Evolutionary conservation across 768 basidiomycete genomes (phyloP), one percentile per base, ranked within the genome.

Genomic region (Leccinum arenicola): DNA sequence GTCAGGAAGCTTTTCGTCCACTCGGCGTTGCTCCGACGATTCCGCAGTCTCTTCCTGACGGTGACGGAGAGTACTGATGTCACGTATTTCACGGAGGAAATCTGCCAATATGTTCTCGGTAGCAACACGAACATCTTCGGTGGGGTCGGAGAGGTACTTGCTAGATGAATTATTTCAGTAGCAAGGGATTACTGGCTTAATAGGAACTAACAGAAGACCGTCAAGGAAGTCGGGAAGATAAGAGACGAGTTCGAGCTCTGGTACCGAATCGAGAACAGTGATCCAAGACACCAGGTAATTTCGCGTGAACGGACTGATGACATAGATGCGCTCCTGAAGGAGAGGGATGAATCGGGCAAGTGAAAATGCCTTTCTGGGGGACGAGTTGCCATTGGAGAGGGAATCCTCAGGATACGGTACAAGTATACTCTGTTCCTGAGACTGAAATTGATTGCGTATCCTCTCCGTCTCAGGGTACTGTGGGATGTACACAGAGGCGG

Each of bases 201-300:
- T 25, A 57, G 45, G 43, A 4, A 77, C 90, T 75, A 64, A 95
- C 93, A 99, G 69, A 45, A 99, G 82, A 2, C 95, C 95, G 61
- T 98, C 95, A 52, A 99, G 75, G 70, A 98, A 95, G 68, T 97
- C 89, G 1, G 97, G 97, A 35, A 99, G 83, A 75, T 92, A 97
- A 27, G 92, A 88, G 50, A 98, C 89, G 49, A 99, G 82, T 71
- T 98, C 96, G 55, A 99, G 78, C 68, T 99, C 97, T 11, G 97
- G 97, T 4, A 98, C 92, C 19, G 94, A 95, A 69, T 98, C 95
- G 49, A 99, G 82, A 4, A 97, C 91, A 47, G 84, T 92, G 59
- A 98, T 92, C 97, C 97, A 99, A 1, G 91, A 89, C 35, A 97
- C 93, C n/a, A 99, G 83, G 72, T 95, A 98, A 71, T 88, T 96